Evolutionary conservation across 2,329 filamentous ascomycete species (phyloP), one percentile per base, ranked within the genome.

Genomic region (Aureobasidium melanogenum): DNA sequence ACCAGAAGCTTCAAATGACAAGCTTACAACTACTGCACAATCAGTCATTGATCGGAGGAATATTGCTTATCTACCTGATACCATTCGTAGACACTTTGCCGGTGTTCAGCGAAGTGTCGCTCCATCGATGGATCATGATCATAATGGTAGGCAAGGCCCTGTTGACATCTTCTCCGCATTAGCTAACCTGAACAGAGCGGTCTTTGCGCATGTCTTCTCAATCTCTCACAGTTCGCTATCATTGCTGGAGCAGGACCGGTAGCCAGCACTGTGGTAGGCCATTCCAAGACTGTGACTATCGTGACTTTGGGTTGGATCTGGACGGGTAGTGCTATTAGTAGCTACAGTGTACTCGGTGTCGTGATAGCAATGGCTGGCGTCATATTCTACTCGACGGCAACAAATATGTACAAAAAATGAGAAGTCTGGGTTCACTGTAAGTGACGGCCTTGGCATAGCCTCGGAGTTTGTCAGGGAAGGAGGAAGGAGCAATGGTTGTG

Each of bases 11-110:
- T 24, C 79, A 84, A 63, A 84, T 88, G 75, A 82, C 80, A 65
- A 87, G 84, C 72, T 85, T 87, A 80, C 86, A 88, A 74, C 75
- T 89, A 34, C 77, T 89, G 12, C 83, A 84, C 73, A 88, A 87
- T 71, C 85, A 88, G 72, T 83, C 85, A 1, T 84, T 85, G 1
- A 75, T 87, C 2, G 83, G 84, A 24, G 80, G 82, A 1, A 78
- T 86, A 63, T 71, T 88, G 65, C 78, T 88, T 57, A 78, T 88
- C 30, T 87, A 87, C 66, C 79, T 82, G 38, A 86, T 88, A 63
- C 85, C 85, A 0, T 86, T 87, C 67, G 75, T 84, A 22, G 86
- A 89, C 66, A 81, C 78, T 17, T 83, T 87, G 67, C 84, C 85
- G 2, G 75, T 76, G 12, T 84, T 82, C 79, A 72, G 69, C 14